Evolutionary conservation across 768 basidiomycete species (phyloP), one percentile per base, ranked within the genome.

Genomic region (Pilatotrama ljubarskyi): DNA sequence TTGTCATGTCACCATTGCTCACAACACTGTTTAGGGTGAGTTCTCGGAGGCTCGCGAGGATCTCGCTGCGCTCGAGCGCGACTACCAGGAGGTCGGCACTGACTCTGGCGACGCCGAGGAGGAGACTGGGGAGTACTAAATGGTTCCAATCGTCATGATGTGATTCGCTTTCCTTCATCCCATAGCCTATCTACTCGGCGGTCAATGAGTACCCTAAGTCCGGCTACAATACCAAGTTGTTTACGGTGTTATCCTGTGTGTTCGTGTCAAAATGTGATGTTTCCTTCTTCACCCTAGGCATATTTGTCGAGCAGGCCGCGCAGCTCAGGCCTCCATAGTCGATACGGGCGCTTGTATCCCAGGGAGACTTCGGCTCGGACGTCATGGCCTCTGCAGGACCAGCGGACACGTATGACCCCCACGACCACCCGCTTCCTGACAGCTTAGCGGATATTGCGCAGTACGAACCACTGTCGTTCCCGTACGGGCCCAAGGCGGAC

Each of bases 1-100:
- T 36, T 14, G 22, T 1, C 29, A 35, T 17, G 17, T 29, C 7
- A n/a, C 17, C 41, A 37, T 54, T 26, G 54, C 42, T 58, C 13
- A 69, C 17, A 72, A 41, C 14, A 11, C 3, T 24, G 44, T 55
- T n/a, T 50, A 85, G 80, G 96, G 96, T 76, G 96, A 98, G 78
- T 98, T 98, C 78, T 95, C 93, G 47, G 95, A 97, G 78, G 96
- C 96, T 46, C 90, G 95, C 67, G 96, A 98, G 74, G 96, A 98
- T 78, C 87, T 98, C 62, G 96, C 96, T 42, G 96, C 96, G 7
- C 85, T 98, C 59, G 95, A 98, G 78, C 95, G 92, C 74, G 93
- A 94, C 73, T 94, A 93, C 70, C 91, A 94, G 73, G 92, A 96
- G 75, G 93, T 90, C 64, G 88, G 88, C 58, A 86, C 81, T 48